These are phyloP conservation scores for Teratosphaeria viscida DNA, from an alignment of 2,329 filamentous ascomycete species.

Conservation along the genomic window DNA sequence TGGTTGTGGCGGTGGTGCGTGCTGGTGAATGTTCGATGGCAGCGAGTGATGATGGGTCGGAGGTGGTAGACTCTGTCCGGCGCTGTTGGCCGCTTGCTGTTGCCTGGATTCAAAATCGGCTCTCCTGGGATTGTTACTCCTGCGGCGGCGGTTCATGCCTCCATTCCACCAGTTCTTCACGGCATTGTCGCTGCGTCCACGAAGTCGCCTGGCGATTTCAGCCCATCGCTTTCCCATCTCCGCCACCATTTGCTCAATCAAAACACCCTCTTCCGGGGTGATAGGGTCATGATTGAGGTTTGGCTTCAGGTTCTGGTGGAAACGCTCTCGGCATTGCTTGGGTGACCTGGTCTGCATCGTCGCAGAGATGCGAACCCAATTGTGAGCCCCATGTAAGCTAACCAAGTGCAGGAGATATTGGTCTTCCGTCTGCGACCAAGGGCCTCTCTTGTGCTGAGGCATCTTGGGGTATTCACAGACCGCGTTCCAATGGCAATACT, in stretches of 20 bases:
- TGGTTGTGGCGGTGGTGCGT: conserved; percentile 8
- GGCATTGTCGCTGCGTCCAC: conserved; percentile 83
- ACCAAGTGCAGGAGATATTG: conserved; percentile 60
- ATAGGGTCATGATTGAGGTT: conserved; percentile 71
- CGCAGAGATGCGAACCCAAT: conserved; percentile 82
- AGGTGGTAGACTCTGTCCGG: conserved; percentile 3
- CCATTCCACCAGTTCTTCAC: conserved; percentile 99
- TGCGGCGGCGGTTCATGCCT: conserved; percentile 66
- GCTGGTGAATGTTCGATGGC: neutral
- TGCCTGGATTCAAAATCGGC: conserved; percentile 22
- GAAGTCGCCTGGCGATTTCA: conserved; percentile 73
- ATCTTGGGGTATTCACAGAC: conserved; percentile 12
- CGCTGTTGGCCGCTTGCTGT: conserved; percentile 8
- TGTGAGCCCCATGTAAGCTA: conserved; percentile 59
- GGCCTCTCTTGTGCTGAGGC: conserved; percentile 59
- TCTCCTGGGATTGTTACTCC: conserved; percentile 26
- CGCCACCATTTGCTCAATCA: conserved; percentile 67
- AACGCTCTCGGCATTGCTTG: conserved; percentile 92
- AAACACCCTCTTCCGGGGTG: conserved; percentile 59
- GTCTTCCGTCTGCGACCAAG: conserved; percentile 75
- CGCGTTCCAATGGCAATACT: neutral
- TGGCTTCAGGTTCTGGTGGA: conserved; percentile 84
- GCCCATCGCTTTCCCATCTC: conserved; percentile 84
- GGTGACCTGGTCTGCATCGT: conserved; percentile 68
- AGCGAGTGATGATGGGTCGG: conserved; percentile 13